Base-by-base conservation (phyloP, 495 filamentous ascomycete genomes). In the Cladorrhinum samala region DNA sequence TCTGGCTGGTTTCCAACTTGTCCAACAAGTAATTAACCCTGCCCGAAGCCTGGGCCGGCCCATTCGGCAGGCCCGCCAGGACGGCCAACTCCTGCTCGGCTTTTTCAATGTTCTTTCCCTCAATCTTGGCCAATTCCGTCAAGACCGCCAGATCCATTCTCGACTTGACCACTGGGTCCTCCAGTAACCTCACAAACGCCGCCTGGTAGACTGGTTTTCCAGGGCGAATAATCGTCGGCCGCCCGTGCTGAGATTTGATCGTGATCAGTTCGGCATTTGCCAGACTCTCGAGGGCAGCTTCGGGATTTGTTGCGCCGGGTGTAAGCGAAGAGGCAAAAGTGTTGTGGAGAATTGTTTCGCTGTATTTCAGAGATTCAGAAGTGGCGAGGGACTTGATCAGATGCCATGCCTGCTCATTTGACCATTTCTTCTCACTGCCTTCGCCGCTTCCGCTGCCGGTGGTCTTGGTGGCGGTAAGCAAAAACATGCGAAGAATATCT, bases 401-500 rank as follows among this genome's bases (percentile, higher is more conserved):
- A 51, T 85, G 77, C 93, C 93, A 98, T 0, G 89, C 93, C 68
- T 96, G 93, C 64, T 91, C 83, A 20, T 79, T 73, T 1, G 78
- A 83, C 89, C 89, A 98, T 48, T 80, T 69, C 49, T 76, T 73
- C 41, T 77, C 73, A 40, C 76, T 78, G 23, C 68, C 68, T 14
- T 59, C 53, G 1, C 64, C n/a, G n/a, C n/a, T n/a, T n/a, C n/a
- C n/a, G n/a, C n/a, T n/a, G n/a, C n/a, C n/a, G n/a, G n/a, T 55
- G 1, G 56, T 49, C 47, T 70, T 68, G 54, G 66, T 68, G 38
- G 68, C 61, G 0, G 45, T 33, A 14, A 96, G 74, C 23, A 97
- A 77, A 72, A 91, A 97, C 76, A 95, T 89, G 63, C 96, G 95
- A 49, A 96, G 64, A 42, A 98, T 91, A 65, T 97, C 94, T 2